Evolutionary conservation across 306 rosid species (phyloP), one percentile per base, ranked within the genome.

Genomic region (Hippophae tibetana): DNA sequence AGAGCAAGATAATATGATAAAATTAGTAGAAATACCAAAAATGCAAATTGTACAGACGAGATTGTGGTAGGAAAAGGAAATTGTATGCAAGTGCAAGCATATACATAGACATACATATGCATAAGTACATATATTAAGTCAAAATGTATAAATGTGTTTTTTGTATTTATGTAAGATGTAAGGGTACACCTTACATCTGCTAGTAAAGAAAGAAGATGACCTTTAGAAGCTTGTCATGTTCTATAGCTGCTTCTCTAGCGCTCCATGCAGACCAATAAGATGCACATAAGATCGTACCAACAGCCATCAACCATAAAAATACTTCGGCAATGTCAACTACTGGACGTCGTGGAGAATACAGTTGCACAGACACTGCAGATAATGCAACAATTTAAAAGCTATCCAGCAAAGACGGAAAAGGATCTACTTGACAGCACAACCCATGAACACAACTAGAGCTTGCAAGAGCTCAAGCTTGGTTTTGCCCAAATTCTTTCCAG

Each of bases 251-350:
- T 84, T 93, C 86, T 66, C 89, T 73, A 52, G 94, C 72, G 52
- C 82, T 79, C 90, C 95, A 88, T 4, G 99, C 97, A 54, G 99
- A 88, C 99, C 99, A 93, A 79, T 75, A 93, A 53, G 99, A 93
- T 43, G 99, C 89, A 67, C 97, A 84, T 65, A 86, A 72, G 71
- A 93, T 84, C 61, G 95, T 88, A 67, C 93, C 85, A 5, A 88
- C 94, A 13, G 95, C 96, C 90, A 93, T 86, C 76, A 93, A 43
- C 99, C 99, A 88, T 50, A 88, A 80, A 81, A 93, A 86, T 62
- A 88, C 95, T 82, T 93, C 99, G 0, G 99, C 97, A 76, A 84
- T 68, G 66, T 93, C 97, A 5, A 93, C 94, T 48, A 81, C 78
- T 0, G 97, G 95, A 64, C 93, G 82, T 8, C 12, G 69, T 61